Evolutionary conservation across 768 basidiomycete genomes (phyloP).

Genomic region (Postia placenta): DNA sequence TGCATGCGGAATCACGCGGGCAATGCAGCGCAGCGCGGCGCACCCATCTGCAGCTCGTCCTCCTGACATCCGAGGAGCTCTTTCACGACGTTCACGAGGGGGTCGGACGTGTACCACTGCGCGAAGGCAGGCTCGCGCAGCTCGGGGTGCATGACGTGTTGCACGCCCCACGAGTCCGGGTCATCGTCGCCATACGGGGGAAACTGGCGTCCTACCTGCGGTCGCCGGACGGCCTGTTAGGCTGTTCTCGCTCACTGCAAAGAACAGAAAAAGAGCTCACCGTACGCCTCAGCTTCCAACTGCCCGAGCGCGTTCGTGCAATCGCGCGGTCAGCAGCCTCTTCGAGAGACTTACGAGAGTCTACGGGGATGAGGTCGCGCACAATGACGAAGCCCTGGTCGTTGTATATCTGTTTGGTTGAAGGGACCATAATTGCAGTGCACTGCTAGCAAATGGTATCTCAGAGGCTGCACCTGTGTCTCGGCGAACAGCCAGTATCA

Average conservation of each 20-base stretch:
- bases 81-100: conserved; percentile 36
- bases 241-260: too few species aligned
- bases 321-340: conserved; percentile 48
- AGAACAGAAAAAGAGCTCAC: conserved; percentile 22
- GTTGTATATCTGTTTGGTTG: conserved; percentile 36
- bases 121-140: conserved; percentile 54
- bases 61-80: conserved; percentile 51
- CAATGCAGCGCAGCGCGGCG: not conserved
- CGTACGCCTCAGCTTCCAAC: conserved; percentile 61
- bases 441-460: too few species aligned
- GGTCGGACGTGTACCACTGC: conserved; percentile 59
- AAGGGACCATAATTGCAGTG: not conserved
- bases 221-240: too few species aligned
- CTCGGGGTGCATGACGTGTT: conserved; percentile 77
- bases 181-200: conserved; percentile 57
- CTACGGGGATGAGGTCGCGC: conserved; percentile 42
- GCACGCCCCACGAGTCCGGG: conserved; percentile 76
- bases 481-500: too few species aligned
- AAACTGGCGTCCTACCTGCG: conserved; percentile 61
- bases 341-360: conserved; percentile 34
- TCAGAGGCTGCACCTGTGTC: too few species aligned
- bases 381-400: conserved; percentile 62
- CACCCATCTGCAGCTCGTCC: conserved; percentile 69
- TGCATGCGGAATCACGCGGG: not conserved
- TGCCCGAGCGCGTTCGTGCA: conserved; percentile 47